Evolutionary conservation across 371 early-diverging fungal species (phyloP), one percentile per base, ranked within the genome.

Genomic region (Thermomucor indicae-seudaticae): DNA sequence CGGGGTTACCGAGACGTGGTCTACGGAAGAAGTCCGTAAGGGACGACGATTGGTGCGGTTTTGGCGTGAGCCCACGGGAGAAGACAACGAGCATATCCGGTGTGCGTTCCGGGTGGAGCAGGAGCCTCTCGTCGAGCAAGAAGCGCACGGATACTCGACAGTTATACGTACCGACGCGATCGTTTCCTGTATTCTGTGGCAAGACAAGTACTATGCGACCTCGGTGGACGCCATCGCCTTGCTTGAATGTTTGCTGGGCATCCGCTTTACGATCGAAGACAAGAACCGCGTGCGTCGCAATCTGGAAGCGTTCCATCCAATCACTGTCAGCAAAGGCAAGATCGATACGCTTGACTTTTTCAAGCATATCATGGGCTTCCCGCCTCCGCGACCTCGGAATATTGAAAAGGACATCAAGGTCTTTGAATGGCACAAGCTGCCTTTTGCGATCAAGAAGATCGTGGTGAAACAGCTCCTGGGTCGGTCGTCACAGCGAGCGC

Each of bases 361-460:
- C 68, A 85, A 83, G 57, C 58, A 80, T 20, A 82, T 92, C 57
- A 92, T 92, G 92, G 70, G 81, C 1, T 91, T 86, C 52, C 80
- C 85, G 0, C 78, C 83, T 54, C 91, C 92, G 29, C 87, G 85
- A 63, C 92, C 92, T 20, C 64, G 92, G 20, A 89, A 91, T 55
- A 90, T 90, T 49, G 91, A 91, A 60, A 92, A 92, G 58, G 90
- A 90, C 50, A 85, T 91, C 66, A 90, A 90, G 64, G 87, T 91
- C 1, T 91, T 89, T 62, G 78, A 79, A 12, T 91, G 91, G 91
- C 69, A 76, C 43, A 74, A 78, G 0, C 62, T 88, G 11, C 79
- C 84, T 0, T 63, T 70, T 17, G 85, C 85, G 1, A 72, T 87
- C 12, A 76, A 76, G 43, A 89, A 89, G 56, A 83, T 89, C 51